Conservation (phyloP, 2,329 filamentous ascomycete species). For the Fusarium drepaniforme region DNA sequence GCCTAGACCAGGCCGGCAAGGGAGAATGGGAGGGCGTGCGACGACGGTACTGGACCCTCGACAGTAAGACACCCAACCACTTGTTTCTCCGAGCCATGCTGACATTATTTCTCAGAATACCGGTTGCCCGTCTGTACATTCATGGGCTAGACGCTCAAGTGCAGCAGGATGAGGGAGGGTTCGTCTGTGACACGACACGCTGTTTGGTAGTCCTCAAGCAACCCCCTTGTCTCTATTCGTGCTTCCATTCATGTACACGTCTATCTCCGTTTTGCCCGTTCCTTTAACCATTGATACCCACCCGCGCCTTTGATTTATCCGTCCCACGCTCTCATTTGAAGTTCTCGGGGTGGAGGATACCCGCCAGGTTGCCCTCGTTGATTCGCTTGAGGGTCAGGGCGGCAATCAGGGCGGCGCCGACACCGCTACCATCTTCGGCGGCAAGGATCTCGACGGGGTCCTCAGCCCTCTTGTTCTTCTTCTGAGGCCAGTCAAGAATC, state of each 20-base stretch:
- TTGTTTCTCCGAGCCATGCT: slow-evolving; percentile 6
- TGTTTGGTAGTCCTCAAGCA: slow-evolving; percentile 28
- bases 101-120: slow-evolving; percentile 66
- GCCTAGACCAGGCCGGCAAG: slow-evolving; percentile 73
- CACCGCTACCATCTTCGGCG: slow-evolving; percentile 95
- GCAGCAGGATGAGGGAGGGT: slow-evolving; percentile 1
- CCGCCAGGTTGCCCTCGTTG: slow-evolving; percentile 71
- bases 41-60: slow-evolving; percentile 89
- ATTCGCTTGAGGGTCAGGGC: slow-evolving; percentile 75
- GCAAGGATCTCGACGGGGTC: slow-evolving; percentile 90
- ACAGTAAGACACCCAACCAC: slow-evolving; percentile 62
- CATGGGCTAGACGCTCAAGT: slow-evolving; percentile 64
- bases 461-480: slow-evolving; percentile 76
- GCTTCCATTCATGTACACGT: slow-evolving; percentile 32
- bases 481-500: slow-evolving; percentile 92
- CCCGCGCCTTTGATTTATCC: slow-evolving; percentile 20
- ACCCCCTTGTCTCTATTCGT: slow-evolving; percentile 27
- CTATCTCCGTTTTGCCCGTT: slow-evolving; percentile 39
- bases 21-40: slow-evolving; percentile 91
- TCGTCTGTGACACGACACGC: slow-evolving; percentile 23
- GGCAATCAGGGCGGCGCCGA: slow-evolving; percentile 96
- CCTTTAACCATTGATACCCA: slow-evolving; percentile 28
- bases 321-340: slow-evolving; percentile 53
- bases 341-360: slow-evolving; percentile 75
- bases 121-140: slow-evolving; percentile 81